phyloP scores from a whole-genome alignment of 129 eudicot genomes.

The Dittrichia graveolens region DNA sequence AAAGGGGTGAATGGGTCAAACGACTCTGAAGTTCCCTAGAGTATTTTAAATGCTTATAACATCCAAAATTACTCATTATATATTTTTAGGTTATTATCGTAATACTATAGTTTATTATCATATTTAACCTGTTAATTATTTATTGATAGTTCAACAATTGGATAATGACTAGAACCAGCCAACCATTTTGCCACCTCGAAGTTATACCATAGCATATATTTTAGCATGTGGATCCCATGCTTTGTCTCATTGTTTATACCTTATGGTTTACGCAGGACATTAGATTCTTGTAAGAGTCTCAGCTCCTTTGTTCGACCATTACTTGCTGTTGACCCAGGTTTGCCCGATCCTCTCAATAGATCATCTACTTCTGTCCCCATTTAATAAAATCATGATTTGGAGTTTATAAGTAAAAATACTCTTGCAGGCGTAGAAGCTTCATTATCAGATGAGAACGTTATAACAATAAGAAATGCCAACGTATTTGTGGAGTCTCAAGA shows the following conservation, averaged over 20 bases:
- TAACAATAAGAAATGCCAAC: conserved; percentile 57
- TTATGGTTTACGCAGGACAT: conserved; percentile 40
- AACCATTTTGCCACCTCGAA: not conserved
- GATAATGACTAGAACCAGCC: too few relatives aligned
- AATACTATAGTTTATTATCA: not conserved
- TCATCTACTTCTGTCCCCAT: not conserved
- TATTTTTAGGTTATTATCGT: not conserved
- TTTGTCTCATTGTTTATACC: not conserved
- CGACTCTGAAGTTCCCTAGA: not conserved
- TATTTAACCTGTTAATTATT: not conserved
- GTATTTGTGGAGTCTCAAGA: conserved; percentile 68
- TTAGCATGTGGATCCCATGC: conserved; percentile 1
- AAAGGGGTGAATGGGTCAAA: not conserved
- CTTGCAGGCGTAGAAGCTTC: conserved; percentile 74
- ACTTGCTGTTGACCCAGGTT: conserved; percentile 76
- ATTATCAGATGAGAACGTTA: conserved; percentile 51
- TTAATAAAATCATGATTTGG: not conserved
- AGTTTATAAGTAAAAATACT: conserved; percentile 13
- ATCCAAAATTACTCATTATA: not conserved
- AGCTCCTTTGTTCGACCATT: conserved; percentile 48
- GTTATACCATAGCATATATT: not conserved
- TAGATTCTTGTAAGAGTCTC: conserved; percentile 29
- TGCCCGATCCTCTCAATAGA: conserved; percentile 18
- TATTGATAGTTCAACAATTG: too few relatives aligned
- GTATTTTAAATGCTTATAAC: not conserved